These are phyloP conservation scores for Syzygium syzygioides DNA, from an alignment of 441 rosid genomes.

Conservation along the genomic window DNA sequence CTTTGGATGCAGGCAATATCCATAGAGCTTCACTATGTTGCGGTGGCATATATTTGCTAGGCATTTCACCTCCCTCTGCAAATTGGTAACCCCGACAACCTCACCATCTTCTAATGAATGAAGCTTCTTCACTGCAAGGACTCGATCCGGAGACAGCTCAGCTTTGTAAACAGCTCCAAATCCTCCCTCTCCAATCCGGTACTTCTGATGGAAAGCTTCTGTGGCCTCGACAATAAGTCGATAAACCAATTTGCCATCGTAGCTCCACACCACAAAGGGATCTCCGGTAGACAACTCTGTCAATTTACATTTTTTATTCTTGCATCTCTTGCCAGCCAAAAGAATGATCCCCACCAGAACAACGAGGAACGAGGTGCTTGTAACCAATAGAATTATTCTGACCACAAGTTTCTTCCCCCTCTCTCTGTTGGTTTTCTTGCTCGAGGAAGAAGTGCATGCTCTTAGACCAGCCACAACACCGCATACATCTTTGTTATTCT, in stretches of 20 bases:
- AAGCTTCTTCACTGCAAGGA: neutral
- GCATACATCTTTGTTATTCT: slow-evolving; percentile 23
- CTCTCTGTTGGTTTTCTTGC: neutral
- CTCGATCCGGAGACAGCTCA: neutral
- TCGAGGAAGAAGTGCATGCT: slow-evolving; percentile 12
- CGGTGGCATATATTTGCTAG: neutral
- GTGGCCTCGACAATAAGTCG: neutral
- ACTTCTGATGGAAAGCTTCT: neutral
- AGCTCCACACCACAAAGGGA: slow-evolving; percentile 10
- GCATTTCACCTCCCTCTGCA: neutral
- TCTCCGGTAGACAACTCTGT: neutral
- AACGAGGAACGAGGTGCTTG: neutral
- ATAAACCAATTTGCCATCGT: neutral
- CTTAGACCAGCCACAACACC: slow-evolving; percentile 15
- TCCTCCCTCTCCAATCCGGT: neutral
- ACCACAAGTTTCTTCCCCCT: neutral
- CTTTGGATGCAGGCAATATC: neutral
- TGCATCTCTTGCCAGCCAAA: neutral
- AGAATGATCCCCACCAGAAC: neutral
- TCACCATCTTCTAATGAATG: neutral
- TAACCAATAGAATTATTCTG: neutral
- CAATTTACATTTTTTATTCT: neutral
- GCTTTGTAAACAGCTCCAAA: slow-evolving; percentile 7
- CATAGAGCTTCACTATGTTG: slow-evolving; percentile 5
- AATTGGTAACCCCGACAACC: neutral